Conservation (phyloP, 192 early-diverging fungal genomes). For the Phlyctochytrium planicorne region DNA sequence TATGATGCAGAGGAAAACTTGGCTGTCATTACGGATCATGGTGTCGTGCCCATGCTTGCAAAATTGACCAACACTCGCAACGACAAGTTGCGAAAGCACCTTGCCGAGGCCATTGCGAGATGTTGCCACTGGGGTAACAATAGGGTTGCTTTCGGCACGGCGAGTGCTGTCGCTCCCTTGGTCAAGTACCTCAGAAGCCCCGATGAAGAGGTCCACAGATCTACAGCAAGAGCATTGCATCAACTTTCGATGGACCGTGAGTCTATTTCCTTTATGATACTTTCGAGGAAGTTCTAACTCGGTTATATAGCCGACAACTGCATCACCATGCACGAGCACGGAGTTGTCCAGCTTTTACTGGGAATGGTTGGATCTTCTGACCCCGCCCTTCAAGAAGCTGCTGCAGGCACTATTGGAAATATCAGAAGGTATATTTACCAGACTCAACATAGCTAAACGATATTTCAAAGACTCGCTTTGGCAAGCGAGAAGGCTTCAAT, state of each 20-base stretch:
- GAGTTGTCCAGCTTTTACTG: constrained; percentile 62
- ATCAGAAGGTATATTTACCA: constrained; percentile 53
- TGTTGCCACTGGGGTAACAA: constrained; percentile 72
- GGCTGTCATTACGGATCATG: constrained; percentile 70
- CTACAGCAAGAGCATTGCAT: constrained; percentile 61
- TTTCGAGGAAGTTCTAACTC: background rate
- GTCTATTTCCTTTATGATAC: constrained; percentile 20
- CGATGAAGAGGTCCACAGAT: constrained; percentile 61
- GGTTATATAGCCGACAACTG: constrained; percentile 57
- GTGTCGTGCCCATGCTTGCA: constrained; percentile 65
- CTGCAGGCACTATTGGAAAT: constrained; percentile 67
- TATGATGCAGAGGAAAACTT: constrained; percentile 67
- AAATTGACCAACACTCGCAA: constrained; percentile 60
- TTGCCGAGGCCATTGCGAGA: constrained; percentile 61
- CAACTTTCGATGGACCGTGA: constrained; percentile 69
- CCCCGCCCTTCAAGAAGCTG: constrained; percentile 58
- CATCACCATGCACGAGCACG: constrained; percentile 69
- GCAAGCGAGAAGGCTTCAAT: constrained; percentile 60
- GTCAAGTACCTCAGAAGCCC: constrained; percentile 64
- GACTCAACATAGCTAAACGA: background rate
- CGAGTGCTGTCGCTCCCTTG: constrained; percentile 58
- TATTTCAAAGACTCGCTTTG: constrained; percentile 46
- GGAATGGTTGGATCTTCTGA: constrained; percentile 65
- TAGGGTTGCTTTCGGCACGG: constrained; percentile 61
- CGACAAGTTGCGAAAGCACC: constrained; percentile 60